Evolutionary conservation across 441 rosid species (phyloP).

Genomic region (Bocquillonia castaneifolia): DNA sequence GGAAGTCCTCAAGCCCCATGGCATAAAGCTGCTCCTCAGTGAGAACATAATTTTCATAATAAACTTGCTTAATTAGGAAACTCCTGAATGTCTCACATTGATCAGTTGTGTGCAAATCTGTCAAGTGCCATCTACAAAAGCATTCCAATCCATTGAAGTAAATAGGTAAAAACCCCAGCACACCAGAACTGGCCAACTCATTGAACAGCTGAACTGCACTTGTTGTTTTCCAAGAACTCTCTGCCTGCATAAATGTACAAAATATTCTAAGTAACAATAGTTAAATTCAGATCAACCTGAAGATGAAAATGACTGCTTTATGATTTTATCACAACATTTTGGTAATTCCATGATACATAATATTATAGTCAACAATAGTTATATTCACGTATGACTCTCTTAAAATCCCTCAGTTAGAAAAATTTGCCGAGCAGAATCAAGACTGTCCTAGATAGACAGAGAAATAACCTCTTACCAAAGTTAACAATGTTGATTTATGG

Average conservation of each 20-base stretch:
- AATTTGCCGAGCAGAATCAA: too few species aligned
- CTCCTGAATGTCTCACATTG: slow-evolving; percentile 10
- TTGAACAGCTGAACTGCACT: slow-evolving; percentile 12
- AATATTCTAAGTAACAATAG: not conserved
- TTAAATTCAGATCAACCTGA: not conserved
- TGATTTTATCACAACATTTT: not conserved
- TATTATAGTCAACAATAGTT: too few species aligned
- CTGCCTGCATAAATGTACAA: slow-evolving; percentile 5
- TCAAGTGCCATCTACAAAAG: slow-evolving; percentile 17
- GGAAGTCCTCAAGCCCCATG: slow-evolving; percentile 19
- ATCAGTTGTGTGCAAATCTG: slow-evolving; percentile 16
- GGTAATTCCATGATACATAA: too few species aligned
- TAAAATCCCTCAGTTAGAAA: too few species aligned
- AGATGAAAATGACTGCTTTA: not conserved
- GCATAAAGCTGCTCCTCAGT: slow-evolving; percentile 18
- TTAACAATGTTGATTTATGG: slow-evolving; percentile 3
- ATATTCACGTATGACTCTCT: not conserved
- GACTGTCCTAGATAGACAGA: not conserved
- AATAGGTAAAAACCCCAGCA: not conserved
- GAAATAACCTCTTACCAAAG: not conserved
- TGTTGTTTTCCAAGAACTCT: slow-evolving; percentile 6
- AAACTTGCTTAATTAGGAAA: slow-evolving; percentile 4
- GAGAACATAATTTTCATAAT: slow-evolving; percentile 1
- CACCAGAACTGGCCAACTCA: not conserved
- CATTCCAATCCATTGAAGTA: not conserved